Conservation (phyloP, 345 rosid species). For the Ceriops zippeliana region DNA sequence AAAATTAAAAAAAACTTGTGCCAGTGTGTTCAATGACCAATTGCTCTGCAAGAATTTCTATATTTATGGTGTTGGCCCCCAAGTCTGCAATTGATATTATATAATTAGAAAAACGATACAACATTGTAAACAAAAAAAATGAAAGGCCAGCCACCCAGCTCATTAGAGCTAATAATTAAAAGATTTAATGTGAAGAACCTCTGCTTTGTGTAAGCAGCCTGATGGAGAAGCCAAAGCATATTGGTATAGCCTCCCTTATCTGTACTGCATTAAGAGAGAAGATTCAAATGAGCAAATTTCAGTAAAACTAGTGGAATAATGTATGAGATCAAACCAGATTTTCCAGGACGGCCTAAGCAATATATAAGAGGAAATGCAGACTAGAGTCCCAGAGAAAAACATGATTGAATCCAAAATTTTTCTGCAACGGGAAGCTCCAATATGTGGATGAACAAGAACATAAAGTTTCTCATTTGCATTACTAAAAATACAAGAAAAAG, state of each 20-base stretch:
- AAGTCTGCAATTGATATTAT: constrained; percentile 37
- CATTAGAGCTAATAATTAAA: not conserved
- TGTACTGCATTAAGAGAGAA: constrained; percentile 41
- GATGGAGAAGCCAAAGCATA: constrained; percentile 74
- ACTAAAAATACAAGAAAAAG: no score
- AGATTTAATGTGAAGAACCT: constrained; percentile 55
- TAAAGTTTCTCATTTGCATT: no score
- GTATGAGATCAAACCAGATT: not conserved
- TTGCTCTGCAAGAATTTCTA: constrained; percentile 64
- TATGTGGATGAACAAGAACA: no score
- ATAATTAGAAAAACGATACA: constrained; percentile 11
- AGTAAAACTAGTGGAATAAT: not conserved
- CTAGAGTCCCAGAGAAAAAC: not conserved
- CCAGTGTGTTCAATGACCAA: constrained; percentile 61
- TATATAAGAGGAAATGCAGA: not conserved
- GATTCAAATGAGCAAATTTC: not conserved
- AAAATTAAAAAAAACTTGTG: constrained; percentile 32
- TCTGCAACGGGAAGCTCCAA: no score
- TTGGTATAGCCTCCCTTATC: constrained; percentile 74
- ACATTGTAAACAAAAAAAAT: not conserved
- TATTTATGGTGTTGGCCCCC: constrained; percentile 40
- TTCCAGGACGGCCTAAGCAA: not conserved
- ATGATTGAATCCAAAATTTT: no score
- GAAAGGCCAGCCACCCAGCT: not conserved
- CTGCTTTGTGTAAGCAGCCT: constrained; percentile 70